Evolutionary conservation across 2,329 filamentous ascomycete species (phyloP), one percentile per base, ranked within the genome.

Genomic region (Rhinocladiella mackenziei): DNA sequence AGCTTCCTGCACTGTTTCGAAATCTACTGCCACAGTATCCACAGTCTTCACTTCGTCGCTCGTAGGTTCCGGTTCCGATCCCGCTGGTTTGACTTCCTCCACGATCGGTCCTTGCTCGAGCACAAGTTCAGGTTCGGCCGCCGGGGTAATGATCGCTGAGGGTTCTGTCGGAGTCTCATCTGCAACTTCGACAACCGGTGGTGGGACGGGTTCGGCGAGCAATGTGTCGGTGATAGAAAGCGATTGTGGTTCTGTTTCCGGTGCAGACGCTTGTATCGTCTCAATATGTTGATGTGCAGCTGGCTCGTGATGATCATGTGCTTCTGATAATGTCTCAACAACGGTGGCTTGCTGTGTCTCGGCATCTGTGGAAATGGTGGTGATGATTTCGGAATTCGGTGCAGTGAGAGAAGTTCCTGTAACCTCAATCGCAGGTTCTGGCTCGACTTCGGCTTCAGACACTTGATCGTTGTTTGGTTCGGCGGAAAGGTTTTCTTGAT

Each of bases 221-320:
- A n/a, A n/a, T n/a, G n/a, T n/a, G n/a, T n/a, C n/a, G n/a, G n/a
- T n/a, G n/a, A n/a, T n/a, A n/a, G n/a, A n/a, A n/a, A n/a, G n/a
- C n/a, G n/a, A n/a, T n/a, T n/a, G n/a, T n/a, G n/a, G n/a, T n/a
- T n/a, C 5, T 32, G 3, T 23, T 8, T 33, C 38, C 15, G 29
- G 20, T n/a, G 14, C 28, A 11, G 18, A 17, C 28, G 11, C 28
- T 5, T 31, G n/a, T 20, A 23, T 17, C 23, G n/a, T 11, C 18
- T 28, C 37, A 15, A 28, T 28, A 31, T 25, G 34, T 37, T 37
- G 34, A 11, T 14, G 17, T 25, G 13, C 34, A 22, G 34, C 22
- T 14, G 9, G n/a, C 10, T 18, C 22, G 8, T 25, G 22, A 26
- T 6, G 5, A 9, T 19, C 3, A 14, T 13, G 6, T 5, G 13